Percentiles rank a stretch among this genome's conserved stretches.
These are phyloP conservation scores for Hanseniaspora guilliermondii DNA, from an alignment of 805 yeast genomes.

Conservation along the genomic window DNA sequence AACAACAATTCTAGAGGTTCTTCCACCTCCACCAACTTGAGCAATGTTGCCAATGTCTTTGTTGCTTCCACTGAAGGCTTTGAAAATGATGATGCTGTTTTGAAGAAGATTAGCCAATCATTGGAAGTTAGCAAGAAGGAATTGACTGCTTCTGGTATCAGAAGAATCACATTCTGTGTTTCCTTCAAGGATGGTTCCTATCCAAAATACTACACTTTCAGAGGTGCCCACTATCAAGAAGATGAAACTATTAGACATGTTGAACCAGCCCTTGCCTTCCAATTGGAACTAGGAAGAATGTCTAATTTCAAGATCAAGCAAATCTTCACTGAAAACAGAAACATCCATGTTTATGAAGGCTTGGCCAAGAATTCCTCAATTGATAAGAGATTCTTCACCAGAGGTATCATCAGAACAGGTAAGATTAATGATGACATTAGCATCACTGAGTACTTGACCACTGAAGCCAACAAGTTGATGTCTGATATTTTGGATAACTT, in stretches of 20 bases:
- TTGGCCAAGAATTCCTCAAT: slow-evolving; percentile 84
- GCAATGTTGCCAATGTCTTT: slow-evolving; percentile 74
- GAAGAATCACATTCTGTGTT: slow-evolving; percentile 86
- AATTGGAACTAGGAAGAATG: slow-evolving; percentile 84
- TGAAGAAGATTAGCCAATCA: slow-evolving; percentile 49
- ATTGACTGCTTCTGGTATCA: slow-evolving; percentile 56
- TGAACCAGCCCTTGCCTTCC: slow-evolving; percentile 97
- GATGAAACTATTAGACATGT: slow-evolving; percentile 93
- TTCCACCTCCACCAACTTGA: slow-evolving; percentile 39
- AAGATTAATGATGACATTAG: slow-evolving; percentile 85
- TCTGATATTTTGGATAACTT: slow-evolving; percentile 88
- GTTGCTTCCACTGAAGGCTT: slow-evolving; percentile 65
- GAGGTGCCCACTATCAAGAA: slow-evolving; percentile 73
- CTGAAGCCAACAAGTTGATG: slow-evolving; percentile 94
- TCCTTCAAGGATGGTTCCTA: slow-evolving; percentile 75
- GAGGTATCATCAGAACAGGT: slow-evolving; percentile 96
- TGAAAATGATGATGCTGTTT: slow-evolving; percentile 53
- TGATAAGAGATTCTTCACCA: slow-evolving; percentile 90
- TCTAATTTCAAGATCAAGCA: slow-evolving; percentile 93
- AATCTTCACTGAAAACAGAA: slow-evolving; percentile 89
- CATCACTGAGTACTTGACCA: slow-evolving; percentile 83
- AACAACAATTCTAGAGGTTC: slow-evolving; percentile 35
- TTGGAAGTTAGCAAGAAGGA: slow-evolving; percentile 60
- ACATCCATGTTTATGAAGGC: slow-evolving; percentile 94
- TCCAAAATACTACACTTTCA: slow-evolving; percentile 92